Percentiles rank a stretch among this genome's conserved stretches.
Evolutionary conservation across 495 filamentous ascomycete genomes (phyloP).

Genomic region (Achaetomiella virescens): DNA sequence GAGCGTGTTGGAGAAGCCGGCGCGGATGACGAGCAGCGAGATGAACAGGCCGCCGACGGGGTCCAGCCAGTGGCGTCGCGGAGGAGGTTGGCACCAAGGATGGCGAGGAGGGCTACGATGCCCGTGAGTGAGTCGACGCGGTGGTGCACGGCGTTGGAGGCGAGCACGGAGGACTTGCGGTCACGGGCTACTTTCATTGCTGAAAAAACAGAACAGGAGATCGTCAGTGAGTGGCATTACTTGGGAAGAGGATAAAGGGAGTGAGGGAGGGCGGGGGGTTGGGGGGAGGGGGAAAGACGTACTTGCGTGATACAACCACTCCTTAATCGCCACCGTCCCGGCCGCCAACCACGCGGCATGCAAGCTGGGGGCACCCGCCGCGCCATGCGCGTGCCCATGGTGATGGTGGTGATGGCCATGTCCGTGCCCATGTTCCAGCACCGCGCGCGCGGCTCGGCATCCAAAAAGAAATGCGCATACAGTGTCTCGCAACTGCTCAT

Average conservation of each 20-base stretch:
- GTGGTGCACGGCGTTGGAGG: conserved; percentile 94
- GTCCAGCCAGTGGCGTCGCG: conserved; percentile 84
- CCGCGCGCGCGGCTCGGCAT: conserved; percentile 51
- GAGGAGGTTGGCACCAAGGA: conserved; percentile 82
- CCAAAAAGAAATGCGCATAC: conserved; percentile 73
- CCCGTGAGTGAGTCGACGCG: conserved; percentile 91
- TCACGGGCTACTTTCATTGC: conserved; percentile 96
- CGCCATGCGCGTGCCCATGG: conserved; percentile 58
- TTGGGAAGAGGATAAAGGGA: too few species aligned
- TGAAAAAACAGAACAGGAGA: too few species aligned
- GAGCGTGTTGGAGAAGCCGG: conserved; percentile 79
- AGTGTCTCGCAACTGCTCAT: conserved; percentile 67
- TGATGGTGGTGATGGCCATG: conserved; percentile 39
- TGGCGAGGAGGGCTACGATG: conserved; percentile 81
- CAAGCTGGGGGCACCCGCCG: conserved; percentile 65
- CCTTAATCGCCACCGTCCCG: conserved; percentile 84
- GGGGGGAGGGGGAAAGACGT: conserved; percentile 21
- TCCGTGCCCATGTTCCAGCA: conserved; percentile 56
- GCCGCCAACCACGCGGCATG: conserved; percentile 95
- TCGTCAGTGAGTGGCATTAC: too few species aligned
- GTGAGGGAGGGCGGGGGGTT: neutral
- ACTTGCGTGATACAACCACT: conserved; percentile 96
- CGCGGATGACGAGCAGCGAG: conserved; percentile 84
- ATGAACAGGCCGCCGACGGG: conserved; percentile 91
- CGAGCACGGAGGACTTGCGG: conserved; percentile 91